phyloP scores from a whole-genome alignment of 2,329 filamentous ascomycete species.

The Penicillium sp. region DNA sequence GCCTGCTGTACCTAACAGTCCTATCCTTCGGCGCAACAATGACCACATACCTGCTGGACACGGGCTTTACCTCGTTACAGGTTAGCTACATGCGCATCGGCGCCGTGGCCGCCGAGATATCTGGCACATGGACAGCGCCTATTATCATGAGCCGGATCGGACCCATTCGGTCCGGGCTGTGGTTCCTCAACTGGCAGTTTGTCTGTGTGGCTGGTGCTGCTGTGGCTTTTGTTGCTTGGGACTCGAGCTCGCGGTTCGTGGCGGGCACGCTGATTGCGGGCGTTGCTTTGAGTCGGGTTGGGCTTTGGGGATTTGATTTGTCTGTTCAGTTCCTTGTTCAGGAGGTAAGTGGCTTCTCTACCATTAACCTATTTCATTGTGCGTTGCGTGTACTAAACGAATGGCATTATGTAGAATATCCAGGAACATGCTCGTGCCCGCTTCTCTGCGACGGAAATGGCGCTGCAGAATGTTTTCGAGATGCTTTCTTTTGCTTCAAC shows the following conservation, averaged over 20 bases:
- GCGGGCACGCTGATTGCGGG: constrained; percentile 53
- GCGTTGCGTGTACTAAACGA: neutral
- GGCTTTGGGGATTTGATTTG: constrained; percentile 63
- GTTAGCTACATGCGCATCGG: constrained; percentile 51
- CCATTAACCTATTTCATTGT: neutral
- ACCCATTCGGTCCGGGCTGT: constrained; percentile 65
- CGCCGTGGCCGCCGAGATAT: constrained; percentile 54
- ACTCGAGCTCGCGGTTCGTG: constrained; percentile 35
- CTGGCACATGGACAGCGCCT: constrained; percentile 55
- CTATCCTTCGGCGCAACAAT: constrained; percentile 57
- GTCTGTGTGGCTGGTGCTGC: constrained; percentile 49
- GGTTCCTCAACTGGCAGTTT: constrained; percentile 70
- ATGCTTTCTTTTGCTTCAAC: constrained; percentile 66
- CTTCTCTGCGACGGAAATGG: constrained; percentile 68
- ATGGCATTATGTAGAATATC: constrained; percentile 48
- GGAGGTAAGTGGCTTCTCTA: constrained; percentile 45
- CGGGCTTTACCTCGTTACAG: constrained; percentile 49
- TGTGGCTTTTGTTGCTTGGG: constrained; percentile 39
- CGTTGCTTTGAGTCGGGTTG: constrained; percentile 58
- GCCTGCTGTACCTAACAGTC: constrained; percentile 56
- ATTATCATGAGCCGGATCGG: constrained; percentile 54
- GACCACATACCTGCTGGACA: constrained; percentile 55
- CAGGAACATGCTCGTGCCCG: constrained; percentile 59
- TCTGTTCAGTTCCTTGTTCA: constrained; percentile 62
- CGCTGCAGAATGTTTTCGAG: constrained; percentile 69